Base-by-base conservation (phyloP, 371 early-diverging fungal genomes). In the Circinella umbellata region DNA sequence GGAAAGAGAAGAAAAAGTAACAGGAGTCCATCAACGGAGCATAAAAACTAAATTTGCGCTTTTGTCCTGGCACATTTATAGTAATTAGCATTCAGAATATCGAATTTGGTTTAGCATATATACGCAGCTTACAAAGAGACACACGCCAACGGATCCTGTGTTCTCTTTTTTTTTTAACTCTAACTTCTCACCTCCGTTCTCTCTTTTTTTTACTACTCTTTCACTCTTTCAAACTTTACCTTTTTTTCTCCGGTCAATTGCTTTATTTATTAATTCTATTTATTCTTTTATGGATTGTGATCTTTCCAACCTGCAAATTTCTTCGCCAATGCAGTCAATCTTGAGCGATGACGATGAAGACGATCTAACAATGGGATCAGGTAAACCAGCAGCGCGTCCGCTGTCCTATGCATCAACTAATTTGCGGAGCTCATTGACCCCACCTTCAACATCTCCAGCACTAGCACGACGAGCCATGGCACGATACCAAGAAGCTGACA, bases 401-500 rank as follows among this genome's bases (percentile, higher is more conserved):
- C 61, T 61, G 68, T 67, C 68, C 49, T 67, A 67, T 67, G 61
- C 65, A 53, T 53, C 68, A 47, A 46, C 27, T 14, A 59, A 46
- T n/a, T 37, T 38, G 10, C 59, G 57, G 15, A 67, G 20, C 61
- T 47, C 68, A 14, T 61, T 67, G 61, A 61, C 68, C n/a, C 20
- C 68, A 4, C 68, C 68, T 17, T 48, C 57, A 7, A 20, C 68
- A 57, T 61, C 68, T 17, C 61, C 68, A 10, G 61, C 61, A 42
- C 3, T 38, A 4, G 47, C 47, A 63, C 63, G 63, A 20, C 10
- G 18, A 63, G 63, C 63, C 18, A 27, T 64, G 65, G 37, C 69
- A 55, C 54, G 70, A 37, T 60, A 65, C 34, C 68, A 68, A 60
- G 82, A 81, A 66, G 72, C 82, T 13, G 82, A 81, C 57, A 81